Evolutionary conservation across 805 yeast genomes (phyloP), one percentile per base, ranked within the genome.

Genomic region (Candida manassasensis): DNA sequence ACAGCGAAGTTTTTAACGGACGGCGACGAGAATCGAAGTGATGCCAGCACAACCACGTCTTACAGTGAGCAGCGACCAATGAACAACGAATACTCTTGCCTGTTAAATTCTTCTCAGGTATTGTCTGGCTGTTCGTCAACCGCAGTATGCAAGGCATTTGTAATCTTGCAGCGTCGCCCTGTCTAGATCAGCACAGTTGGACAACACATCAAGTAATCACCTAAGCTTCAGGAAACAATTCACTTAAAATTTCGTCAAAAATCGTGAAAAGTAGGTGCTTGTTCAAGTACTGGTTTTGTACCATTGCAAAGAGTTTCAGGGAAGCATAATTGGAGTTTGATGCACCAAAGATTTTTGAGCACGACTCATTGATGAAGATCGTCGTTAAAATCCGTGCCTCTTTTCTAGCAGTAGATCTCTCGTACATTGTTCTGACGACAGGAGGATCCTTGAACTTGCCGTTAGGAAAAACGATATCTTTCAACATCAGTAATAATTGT

Each of bases 201-300:
- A n/a, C n/a, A n/a, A n/a, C n/a, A n/a, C n/a, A n/a, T n/a, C n/a
- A n/a, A n/a, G n/a, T n/a, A n/a, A n/a, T n/a, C n/a, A n/a, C n/a
- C n/a, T n/a, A n/a, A n/a, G n/a, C n/a, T 35, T 55, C 60, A 1
- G 60, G 59, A 38, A 75, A 73, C 1, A 77, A 21, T 22, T 69
- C 79, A 13, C 57, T 64, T 2, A 83, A 26, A 0, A 79, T 27
- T 30, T 72, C 70, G 40, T 88, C 95, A 12, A 84, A 43, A 0
- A 84, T 27, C 30, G 73, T 71, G 36, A 76, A 70, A 0, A 81
- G 49, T 37, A 89, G 54, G 48, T 83, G 85, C 15, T 75, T 68
- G 52, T 84, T 84, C 39, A 89, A 59, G 17, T 69, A 67, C 39
- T 79, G 84, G 47, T 85, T 84, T 52, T 89, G 97, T 4, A 84